These are phyloP conservation scores for Geotrichum macrosporum DNA, from an alignment of 1,139 yeast species.

Conservation along the genomic window DNA sequence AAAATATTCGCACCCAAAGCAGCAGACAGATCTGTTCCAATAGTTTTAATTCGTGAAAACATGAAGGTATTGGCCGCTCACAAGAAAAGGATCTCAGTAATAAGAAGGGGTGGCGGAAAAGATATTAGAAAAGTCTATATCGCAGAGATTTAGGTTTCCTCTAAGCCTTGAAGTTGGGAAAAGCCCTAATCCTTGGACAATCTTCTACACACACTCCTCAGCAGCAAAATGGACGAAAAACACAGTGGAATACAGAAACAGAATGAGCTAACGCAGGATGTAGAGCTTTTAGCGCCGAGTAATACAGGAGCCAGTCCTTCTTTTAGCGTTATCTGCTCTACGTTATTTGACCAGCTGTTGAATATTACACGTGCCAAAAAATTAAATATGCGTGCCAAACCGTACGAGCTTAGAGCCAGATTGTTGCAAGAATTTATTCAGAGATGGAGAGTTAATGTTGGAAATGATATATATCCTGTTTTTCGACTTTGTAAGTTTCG, in stretches of 20 bases:
- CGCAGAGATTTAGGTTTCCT: too few species aligned
- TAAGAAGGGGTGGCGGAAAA: too few species aligned
- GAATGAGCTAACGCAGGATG: slow-evolving; percentile 8
- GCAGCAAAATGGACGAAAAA: too few species aligned
- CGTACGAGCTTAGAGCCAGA: slow-evolving; percentile 34
- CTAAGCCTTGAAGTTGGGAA: too few species aligned
- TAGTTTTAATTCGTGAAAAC: slow-evolving; percentile 44
- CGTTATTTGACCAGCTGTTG: slow-evolving; percentile 30
- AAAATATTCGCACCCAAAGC: slow-evolving; percentile 39
- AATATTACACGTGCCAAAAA: slow-evolving; percentile 24
- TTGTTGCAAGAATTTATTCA: slow-evolving; percentile 48
- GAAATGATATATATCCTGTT: slow-evolving; percentile 66
- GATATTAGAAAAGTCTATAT: too few species aligned
- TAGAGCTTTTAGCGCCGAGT: slow-evolving; percentile 29
- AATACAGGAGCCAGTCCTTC: slow-evolving; percentile 42
- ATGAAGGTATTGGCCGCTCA: too few species aligned
- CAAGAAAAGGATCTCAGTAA: too few species aligned
- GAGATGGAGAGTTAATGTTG: slow-evolving; percentile 62
- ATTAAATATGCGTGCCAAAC: slow-evolving; percentile 25
- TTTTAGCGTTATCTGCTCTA: slow-evolving; percentile 40
- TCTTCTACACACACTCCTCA: too few species aligned
- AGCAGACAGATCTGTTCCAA: slow-evolving; percentile 33
- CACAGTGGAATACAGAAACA: background rate
- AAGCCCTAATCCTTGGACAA: too few species aligned
- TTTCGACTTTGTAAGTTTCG: slow-evolving; percentile 44